Evolutionary conservation across 1,139 yeast genomes (phyloP), one percentile per base, ranked within the genome.

Genomic region (Saccharomyces hybrid): DNA sequence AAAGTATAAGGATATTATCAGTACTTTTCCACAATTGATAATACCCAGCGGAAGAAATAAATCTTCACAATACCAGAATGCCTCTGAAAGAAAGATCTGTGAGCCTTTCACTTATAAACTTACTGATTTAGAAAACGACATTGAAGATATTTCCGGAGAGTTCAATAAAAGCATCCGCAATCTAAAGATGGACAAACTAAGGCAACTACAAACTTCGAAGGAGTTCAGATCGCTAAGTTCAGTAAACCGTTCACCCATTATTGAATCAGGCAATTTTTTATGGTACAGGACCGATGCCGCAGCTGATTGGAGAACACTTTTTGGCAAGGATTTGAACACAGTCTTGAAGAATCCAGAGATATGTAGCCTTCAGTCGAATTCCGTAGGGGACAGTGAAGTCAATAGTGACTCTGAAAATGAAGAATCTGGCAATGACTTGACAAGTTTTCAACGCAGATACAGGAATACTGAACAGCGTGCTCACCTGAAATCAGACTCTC

Each of bases 401-500:
- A 38, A 19, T 13, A 38, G 44, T n/a, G 44, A 38, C 44, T 11
- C 44, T 16, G 44, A 38, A 9, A 38, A 38, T 19, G 44, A 16
- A 38, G 44, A 38, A 38, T 16, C 26, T 23, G 50, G 44, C 23
- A 48, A 23, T 7, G 11, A 7, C 16, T 48, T 29, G 3, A 29
- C 29, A 16, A 38, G 25, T 28, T 46, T 38, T 27, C 48, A 49
- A 7, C 42, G 53, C 9, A 11, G 28, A 11, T 31, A 14, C 19
- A 31, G 53, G 48, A 16, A 32, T 7, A 14, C n/a, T 26, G 34
- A 51, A 16, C 28, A 47, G 11, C 48, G 29, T 46, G 44, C 25
- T 19, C 23, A 38, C 23, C 13, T 38, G 25, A 38, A 38, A 38
- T 38, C 25, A 14, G 19, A 34, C 6, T 34, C 27, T 19, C 63